Percentiles rank a stretch among this genome's conserved stretches.
phyloP scores from a whole-genome alignment of 2,329 filamentous ascomycete genomes.

The Microsporum canis region DNA sequence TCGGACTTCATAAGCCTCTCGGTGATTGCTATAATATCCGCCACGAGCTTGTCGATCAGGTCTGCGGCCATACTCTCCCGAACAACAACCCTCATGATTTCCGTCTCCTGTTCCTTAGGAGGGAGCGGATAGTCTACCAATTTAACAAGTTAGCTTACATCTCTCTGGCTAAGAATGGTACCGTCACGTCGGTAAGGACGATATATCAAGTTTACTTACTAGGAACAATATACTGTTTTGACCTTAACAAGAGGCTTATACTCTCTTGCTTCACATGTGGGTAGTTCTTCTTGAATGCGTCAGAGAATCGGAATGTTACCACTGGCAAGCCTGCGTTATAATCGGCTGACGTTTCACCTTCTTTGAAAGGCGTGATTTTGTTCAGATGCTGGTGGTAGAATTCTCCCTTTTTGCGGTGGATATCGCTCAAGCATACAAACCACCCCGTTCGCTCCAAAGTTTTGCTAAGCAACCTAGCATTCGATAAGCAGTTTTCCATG shows the following conservation, averaged over 20 bases:
- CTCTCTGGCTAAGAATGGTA: too few species aligned
- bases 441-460: constrained; percentile 54
- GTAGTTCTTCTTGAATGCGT: constrained; percentile 50
- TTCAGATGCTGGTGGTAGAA: constrained; percentile 33
- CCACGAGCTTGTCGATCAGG: constrained; percentile 51
- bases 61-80: constrained; percentile 59
- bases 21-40: constrained; percentile 50
- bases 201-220: constrained; percentile 31
- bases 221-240: constrained; percentile 60
- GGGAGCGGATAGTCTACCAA: constrained; percentile 51
- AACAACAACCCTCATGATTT: constrained; percentile 58
- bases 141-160: not conserved
- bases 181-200: not conserved
- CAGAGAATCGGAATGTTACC: constrained; percentile 54
- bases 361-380: constrained; percentile 30
- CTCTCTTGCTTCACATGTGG: constrained; percentile 54
- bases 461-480: constrained; percentile 53
- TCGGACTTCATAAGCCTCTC: constrained; percentile 48
- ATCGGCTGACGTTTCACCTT: constrained; percentile 44
- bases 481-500: constrained; percentile 54
- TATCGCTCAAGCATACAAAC: constrained; percentile 55
- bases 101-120: constrained; percentile 48
- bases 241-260: constrained; percentile 51
- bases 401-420: constrained; percentile 48
- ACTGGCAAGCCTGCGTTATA: constrained; percentile 57